Base-by-base conservation (phyloP, 2,329 filamentous ascomycete genomes). In the Curvularia eragrostidis region DNA sequence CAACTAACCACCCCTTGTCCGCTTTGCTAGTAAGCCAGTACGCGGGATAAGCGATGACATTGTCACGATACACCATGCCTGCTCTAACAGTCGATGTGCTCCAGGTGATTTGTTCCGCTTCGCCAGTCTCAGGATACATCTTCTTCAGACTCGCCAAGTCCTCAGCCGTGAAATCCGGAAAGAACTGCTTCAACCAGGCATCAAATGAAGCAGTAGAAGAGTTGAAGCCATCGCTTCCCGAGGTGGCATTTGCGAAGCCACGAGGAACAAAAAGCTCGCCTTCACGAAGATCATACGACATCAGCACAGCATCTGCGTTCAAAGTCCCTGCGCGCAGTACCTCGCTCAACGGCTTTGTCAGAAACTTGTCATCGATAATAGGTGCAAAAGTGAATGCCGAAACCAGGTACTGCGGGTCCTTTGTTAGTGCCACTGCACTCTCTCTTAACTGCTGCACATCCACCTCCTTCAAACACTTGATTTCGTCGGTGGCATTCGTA, bases 241-340 rank as follows among this genome's bases (percentile, higher is more conserved):
- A 66, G 62, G 13, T 52, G 0, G 61, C 58, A 47, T 73, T 75
- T 18, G 75, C 67, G 1, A 88, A 75, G 0, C 81, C 83, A 0
- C 80, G 68, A 0, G 85, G 84, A 21, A 87, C 76, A 64, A 89
- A 89, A 61, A 85, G 86, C 68, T 88, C 82, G 21, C 87, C 86
- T 71, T 89, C 86, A 66, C 87, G 83, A 0, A 82, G 80, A 68
- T 89, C 89, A 70, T 87, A 88, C 78, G 83, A 84, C n/a, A 80
- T 79, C 61, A 83, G 83, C 0, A 81, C 79, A 8, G 75, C 69
- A 1, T 83, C 77, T 2, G 79, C 79, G 51, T 84, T 81, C 8
- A 85, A 71, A 3, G 62, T 49, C 0, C 75, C 72, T 3, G 66
- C 70, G 0, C 64, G 61, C 0, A 81, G 75, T 0, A 80, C 81